Evolutionary conservation across 176 grass and related monocot species (phyloP).

Genomic region (Thinopyrum elongatum): DNA sequence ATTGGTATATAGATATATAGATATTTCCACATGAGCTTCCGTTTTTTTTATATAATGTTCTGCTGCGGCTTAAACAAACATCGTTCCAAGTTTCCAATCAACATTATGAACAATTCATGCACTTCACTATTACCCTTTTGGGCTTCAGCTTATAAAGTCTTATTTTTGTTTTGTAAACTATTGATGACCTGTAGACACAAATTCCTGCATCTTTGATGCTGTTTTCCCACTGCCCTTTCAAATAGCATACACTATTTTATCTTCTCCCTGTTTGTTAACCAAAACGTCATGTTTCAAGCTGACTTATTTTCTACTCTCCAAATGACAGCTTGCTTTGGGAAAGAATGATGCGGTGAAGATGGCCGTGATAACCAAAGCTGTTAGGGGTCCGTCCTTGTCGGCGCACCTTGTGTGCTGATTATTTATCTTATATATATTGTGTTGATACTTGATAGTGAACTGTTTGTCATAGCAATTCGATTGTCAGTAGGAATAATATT

Average conservation of each 20-base stretch:
- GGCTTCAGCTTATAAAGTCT: background rate
- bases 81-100: background rate
- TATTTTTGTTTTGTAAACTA: background rate
- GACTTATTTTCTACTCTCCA: background rate
- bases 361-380: slow-evolving; percentile 1
- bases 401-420: slow-evolving; percentile 36
- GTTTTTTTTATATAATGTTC: background rate
- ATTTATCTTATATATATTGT: background rate
- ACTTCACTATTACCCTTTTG: background rate
- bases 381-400: slow-evolving; percentile 31
- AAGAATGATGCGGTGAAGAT: slow-evolving; percentile 14
- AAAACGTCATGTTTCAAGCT: slow-evolving; percentile 5
- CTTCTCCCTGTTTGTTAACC: background rate
- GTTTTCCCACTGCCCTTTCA: background rate
- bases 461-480: background rate
- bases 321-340: slow-evolving; percentile 34
- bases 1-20: no score
- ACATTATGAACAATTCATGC: background rate
- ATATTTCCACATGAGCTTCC: background rate
- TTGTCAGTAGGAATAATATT: background rate
- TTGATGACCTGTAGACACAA: background rate
- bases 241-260: background rate
- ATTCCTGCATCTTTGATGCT: background rate
- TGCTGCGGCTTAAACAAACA: background rate
- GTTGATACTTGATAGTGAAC: background rate